phyloP scores from a whole-genome alignment of 106 monocot species.

The Acorus gramineus region DNA sequence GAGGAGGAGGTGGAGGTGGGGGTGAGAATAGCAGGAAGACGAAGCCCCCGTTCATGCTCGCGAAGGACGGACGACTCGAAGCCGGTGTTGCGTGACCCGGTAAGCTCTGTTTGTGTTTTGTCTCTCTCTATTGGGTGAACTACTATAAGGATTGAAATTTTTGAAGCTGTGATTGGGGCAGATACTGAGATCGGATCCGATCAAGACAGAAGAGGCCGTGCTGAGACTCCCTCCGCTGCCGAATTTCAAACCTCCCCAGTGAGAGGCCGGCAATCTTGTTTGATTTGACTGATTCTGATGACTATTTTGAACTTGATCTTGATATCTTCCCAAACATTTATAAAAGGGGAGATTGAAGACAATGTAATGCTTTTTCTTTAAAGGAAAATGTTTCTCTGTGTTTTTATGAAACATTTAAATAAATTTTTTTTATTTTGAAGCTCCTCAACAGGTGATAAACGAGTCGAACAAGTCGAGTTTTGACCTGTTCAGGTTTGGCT shows the following conservation, averaged over 20 bases:
- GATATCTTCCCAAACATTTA: too few species aligned
- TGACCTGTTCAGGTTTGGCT: too few species aligned
- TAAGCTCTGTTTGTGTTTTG: slow-evolving; percentile 4
- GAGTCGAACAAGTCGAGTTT: too few species aligned
- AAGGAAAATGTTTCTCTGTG: too few species aligned
- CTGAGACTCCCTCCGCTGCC: slow-evolving; percentile 64
- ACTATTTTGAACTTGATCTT: too few species aligned
- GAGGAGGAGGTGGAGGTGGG: neutral
- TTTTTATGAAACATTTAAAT: too few species aligned
- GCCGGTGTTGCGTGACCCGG: slow-evolving; percentile 79
- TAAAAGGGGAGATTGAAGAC: too few species aligned
- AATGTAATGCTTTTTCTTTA: too few species aligned
- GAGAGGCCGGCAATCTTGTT: too few species aligned
- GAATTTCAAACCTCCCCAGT: neutral
- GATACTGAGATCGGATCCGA: slow-evolving; percentile 76
- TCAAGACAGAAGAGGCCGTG: slow-evolving; percentile 82
- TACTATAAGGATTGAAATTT: neutral
- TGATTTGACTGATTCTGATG: too few species aligned
- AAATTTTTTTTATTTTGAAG: too few species aligned
- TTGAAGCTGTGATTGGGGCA: slow-evolving; percentile 7
- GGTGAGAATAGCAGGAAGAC: neutral
- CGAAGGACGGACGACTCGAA: slow-evolving; percentile 83
- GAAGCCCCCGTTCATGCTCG: slow-evolving; percentile 57
- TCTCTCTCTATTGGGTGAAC: neutral
- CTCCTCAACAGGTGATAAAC: too few species aligned